Conservation (phyloP, 2,329 filamentous ascomycete genomes). For the Apiospora aurea region DNA sequence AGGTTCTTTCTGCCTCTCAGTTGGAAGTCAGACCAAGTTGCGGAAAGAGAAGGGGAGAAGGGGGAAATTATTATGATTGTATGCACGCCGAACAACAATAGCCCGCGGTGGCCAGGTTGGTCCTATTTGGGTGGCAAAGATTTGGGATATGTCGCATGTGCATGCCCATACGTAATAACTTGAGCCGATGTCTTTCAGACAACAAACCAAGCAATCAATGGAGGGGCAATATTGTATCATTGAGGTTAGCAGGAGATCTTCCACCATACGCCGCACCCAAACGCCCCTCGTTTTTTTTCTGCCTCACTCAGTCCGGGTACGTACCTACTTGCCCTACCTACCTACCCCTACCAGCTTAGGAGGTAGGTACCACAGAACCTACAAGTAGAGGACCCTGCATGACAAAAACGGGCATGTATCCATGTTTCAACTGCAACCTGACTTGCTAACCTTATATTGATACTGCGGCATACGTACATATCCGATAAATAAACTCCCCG, state of each 20-base stretch:
- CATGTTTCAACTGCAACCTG: background rate
- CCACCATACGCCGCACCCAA: background rate
- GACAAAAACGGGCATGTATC: background rate
- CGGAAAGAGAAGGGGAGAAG: background rate
- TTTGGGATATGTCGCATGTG: slow-evolving; percentile 12
- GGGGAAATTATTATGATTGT: background rate
- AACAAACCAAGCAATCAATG: slow-evolving; percentile 1
- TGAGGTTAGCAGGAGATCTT: slow-evolving; percentile 11
- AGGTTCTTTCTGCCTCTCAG: background rate
- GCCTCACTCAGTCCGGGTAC: background rate
- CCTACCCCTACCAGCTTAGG: background rate
- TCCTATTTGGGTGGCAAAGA: slow-evolving; percentile 2
- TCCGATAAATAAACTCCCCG: background rate
- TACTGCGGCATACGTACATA: background rate
- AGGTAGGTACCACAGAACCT: background rate
- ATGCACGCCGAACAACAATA: slow-evolving; percentile 2
- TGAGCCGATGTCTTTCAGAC: slow-evolving; percentile 3
- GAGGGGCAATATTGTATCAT: slow-evolving; percentile 5
- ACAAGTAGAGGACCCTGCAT: background rate
- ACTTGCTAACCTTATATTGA: background rate
- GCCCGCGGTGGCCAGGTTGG: background rate
- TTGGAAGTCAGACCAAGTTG: background rate
- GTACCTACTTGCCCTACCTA: background rate
- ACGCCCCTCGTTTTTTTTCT: slow-evolving; percentile 10
- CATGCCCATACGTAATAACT: slow-evolving; percentile 3